These are phyloP conservation scores for Nissolia schottii DNA, from an alignment of 306 rosid species.

Conservation along the genomic window DNA sequence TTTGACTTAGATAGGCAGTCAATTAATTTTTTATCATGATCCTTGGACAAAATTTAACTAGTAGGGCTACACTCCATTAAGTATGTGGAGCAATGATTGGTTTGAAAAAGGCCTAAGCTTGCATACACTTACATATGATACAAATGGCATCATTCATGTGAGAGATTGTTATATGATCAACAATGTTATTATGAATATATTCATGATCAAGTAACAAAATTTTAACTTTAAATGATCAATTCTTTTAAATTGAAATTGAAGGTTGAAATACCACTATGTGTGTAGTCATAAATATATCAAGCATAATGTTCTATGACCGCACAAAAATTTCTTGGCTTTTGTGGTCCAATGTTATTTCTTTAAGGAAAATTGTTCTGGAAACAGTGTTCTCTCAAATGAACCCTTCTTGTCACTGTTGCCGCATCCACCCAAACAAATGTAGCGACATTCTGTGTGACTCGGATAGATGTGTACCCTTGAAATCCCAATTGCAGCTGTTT, in stretches of 20 bases:
- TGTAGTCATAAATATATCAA: too few relatives aligned
- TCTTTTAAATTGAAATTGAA: too few relatives aligned
- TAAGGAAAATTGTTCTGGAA: not conserved
- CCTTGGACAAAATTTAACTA: not conserved
- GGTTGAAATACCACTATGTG: too few relatives aligned
- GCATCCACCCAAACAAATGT: not conserved
- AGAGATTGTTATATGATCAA: too few relatives aligned
- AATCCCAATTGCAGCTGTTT: not conserved
- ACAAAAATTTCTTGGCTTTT: too few relatives aligned
- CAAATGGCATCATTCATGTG: too few relatives aligned
- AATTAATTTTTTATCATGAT: constrained; percentile 1
- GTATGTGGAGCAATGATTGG: constrained; percentile 20
- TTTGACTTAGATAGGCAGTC: not conserved
- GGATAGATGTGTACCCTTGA: not conserved
- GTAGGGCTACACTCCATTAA: not conserved
- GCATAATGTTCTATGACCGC: too few relatives aligned
- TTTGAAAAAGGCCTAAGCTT: constrained; percentile 7
- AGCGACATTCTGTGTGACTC: not conserved
- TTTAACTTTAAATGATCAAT: too few relatives aligned
- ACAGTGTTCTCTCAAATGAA: constrained; percentile 23
- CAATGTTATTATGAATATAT: too few relatives aligned
- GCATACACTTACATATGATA: not conserved
- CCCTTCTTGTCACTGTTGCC: constrained; percentile 4
- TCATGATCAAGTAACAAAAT: too few relatives aligned
- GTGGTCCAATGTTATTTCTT: constrained; percentile 16